A percentile compares a stretch with the other conserved stretches of the same genome.
Evolutionary conservation across 2,329 filamentous ascomycete species (phyloP).

Genomic region (Ophiosphaerella herpotricha): DNA sequence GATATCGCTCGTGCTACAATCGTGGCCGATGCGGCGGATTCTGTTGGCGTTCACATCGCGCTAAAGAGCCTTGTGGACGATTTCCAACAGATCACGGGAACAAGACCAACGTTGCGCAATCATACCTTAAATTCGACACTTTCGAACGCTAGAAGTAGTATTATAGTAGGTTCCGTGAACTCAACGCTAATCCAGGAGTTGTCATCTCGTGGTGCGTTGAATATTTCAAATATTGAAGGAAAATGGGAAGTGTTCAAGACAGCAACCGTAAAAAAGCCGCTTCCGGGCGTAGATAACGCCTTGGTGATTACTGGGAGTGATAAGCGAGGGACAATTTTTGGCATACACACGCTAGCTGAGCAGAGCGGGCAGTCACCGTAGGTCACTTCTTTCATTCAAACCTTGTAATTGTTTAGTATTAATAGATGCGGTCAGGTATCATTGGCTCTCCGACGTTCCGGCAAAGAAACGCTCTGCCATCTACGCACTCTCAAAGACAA

Average conservation of each 20-base stretch:
- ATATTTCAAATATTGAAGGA: constrained; percentile 1
- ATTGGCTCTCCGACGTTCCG: constrained; percentile 45
- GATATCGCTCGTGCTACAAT: constrained; percentile 15
- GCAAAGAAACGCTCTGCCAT: constrained; percentile 2
- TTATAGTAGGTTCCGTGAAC: constrained; percentile 14
- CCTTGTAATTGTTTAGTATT: not conserved
- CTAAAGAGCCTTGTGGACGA: constrained; percentile 18
- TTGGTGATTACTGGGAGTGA: constrained; percentile 23
- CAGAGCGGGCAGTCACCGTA: constrained; percentile 24
- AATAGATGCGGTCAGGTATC: not conserved
- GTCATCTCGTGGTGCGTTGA: not conserved
- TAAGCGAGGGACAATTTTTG: constrained; percentile 25
- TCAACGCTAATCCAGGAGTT: constrained; percentile 10
- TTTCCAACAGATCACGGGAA: constrained; percentile 20
- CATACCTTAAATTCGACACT: constrained; percentile 2
- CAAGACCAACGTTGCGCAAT: constrained; percentile 4
- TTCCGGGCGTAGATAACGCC: not conserved
- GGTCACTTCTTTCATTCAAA: not conserved
- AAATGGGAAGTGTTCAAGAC: constrained; percentile 65
- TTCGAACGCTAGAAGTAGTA: not conserved
- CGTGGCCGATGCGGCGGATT: constrained; percentile 17
- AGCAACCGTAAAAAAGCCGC: constrained; percentile 54
- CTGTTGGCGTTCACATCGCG: constrained; percentile 20
- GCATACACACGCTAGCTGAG: constrained; percentile 22
- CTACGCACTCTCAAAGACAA: constrained; percentile 17